Conservation (phyloP, 805 yeast genomes). For the Candida broadrunensis region DNA sequence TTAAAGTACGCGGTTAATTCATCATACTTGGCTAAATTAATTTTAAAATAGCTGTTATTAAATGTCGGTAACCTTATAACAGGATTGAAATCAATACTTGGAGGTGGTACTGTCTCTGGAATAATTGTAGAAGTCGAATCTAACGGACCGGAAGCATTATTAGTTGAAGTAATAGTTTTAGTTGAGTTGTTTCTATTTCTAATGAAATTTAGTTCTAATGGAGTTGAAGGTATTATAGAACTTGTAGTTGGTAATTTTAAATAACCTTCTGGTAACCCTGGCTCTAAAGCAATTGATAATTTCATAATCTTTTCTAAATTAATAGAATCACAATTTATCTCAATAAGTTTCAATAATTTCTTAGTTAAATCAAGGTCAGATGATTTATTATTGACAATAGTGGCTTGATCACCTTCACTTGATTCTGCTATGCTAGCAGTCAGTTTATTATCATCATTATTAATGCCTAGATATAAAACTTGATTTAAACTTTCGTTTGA, state of each 20-base stretch:
- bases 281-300: slow-evolving; percentile 62
- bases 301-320: slow-evolving; percentile 57
- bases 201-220: slow-evolving; percentile 4
- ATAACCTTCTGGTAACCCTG: slow-evolving; percentile 46
- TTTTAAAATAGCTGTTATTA: slow-evolving; percentile 33
- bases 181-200: slow-evolving; percentile 1
- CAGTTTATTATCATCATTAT: slow-evolving; percentile 21
- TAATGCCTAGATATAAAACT: slow-evolving; percentile 39
- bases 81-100: slow-evolving; percentile 12
- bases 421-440: slow-evolving; percentile 1
- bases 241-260: slow-evolving; percentile 11
- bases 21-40: slow-evolving; percentile 33
- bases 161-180: neutral
- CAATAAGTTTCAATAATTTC: slow-evolving; percentile 45
- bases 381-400: neutral
- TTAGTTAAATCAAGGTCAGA: neutral
- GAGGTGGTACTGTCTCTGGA: neutral
- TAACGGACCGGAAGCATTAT: neutral
- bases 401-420: neutral
- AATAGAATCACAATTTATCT: slow-evolving; percentile 40
- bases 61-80: slow-evolving; percentile 28
- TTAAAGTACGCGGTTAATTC: slow-evolving; percentile 14
- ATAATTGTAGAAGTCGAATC: slow-evolving; percentile 14
- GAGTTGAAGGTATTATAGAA: slow-evolving; percentile 2
- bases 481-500: slow-evolving; percentile 43